These are phyloP conservation scores for Pseudofabraea citricarpa DNA, from an alignment of 2,329 filamentous ascomycete genomes.

Conservation along the genomic window DNA sequence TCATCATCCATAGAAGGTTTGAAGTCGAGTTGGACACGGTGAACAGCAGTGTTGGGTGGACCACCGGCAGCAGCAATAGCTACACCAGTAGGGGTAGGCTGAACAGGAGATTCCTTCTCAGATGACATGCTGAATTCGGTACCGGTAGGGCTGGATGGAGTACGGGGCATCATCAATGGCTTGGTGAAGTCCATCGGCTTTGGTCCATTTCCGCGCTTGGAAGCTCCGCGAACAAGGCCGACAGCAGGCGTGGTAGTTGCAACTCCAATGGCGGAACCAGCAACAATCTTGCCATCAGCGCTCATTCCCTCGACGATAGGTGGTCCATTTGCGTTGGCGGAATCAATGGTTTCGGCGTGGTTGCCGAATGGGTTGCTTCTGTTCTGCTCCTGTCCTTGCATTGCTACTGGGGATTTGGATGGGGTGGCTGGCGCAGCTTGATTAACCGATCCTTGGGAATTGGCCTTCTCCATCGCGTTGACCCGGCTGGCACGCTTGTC, in stretches of 20 bases:
- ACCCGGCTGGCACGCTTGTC: conserved; percentile 48
- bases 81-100: conserved; percentile 44
- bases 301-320: conserved; percentile 33
- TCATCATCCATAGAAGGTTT: conserved; percentile 90
- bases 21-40: conserved; percentile 93
- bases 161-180: conserved; percentile 17
- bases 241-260: conserved; percentile 16
- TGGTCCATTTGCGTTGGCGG: conserved; percentile 36
- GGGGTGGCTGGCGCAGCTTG: conserved; percentile 24
- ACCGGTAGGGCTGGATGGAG: conserved; percentile 54
- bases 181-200: conserved; percentile 49
- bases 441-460: conserved; percentile 18
- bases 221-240: conserved; percentile 47
- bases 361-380: conserved; percentile 68
- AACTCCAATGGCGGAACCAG: conserved; percentile 9
- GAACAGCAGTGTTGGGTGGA: conserved; percentile 60
- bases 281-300: conserved; percentile 24
- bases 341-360: conserved; percentile 46
- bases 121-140: conserved; percentile 59
- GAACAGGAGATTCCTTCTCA: conserved; percentile 41
- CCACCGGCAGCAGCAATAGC: conserved; percentile 60
- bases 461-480: conserved; percentile 31
- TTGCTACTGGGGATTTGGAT: conserved; percentile 36
- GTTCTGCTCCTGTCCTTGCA: conserved; percentile 40
- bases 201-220: conserved; percentile 48